phyloP scores from a whole-genome alignment of 495 filamentous ascomycete species.

The Aspergillus wentii region DNA sequence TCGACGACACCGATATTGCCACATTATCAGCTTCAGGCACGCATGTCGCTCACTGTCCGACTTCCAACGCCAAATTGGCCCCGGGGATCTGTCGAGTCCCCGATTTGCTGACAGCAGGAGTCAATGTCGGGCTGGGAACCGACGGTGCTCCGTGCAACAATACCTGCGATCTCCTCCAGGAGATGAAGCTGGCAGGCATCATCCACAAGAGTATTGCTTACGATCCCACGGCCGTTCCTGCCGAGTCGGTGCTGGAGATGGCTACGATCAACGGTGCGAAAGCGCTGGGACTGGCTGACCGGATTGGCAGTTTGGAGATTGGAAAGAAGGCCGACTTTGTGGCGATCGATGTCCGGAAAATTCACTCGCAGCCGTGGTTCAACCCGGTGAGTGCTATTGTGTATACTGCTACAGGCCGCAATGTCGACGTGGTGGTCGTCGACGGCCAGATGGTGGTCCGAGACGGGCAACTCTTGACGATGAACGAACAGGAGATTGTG shows the following conservation, averaged over 20 bases:
- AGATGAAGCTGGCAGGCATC: slow-evolving; percentile 48
- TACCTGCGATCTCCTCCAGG: slow-evolving; percentile 44
- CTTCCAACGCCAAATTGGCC: slow-evolving; percentile 46
- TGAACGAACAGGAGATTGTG: slow-evolving; percentile 30
- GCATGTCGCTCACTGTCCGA: slow-evolving; percentile 45
- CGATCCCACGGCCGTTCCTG: slow-evolving; percentile 41
- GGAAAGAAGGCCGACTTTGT: slow-evolving; percentile 55
- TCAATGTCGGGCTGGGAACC: slow-evolving; percentile 43
- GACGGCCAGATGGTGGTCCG: slow-evolving; percentile 40
- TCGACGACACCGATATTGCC: slow-evolving; percentile 40
- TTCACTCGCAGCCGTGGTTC: slow-evolving; percentile 29
- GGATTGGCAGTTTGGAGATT: slow-evolving; percentile 45
- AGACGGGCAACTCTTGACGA: slow-evolving; percentile 27
- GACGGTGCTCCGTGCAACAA: slow-evolving; percentile 51
- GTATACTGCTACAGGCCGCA: slow-evolving; percentile 41
- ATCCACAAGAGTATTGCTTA: slow-evolving; percentile 44
- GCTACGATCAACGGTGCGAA: slow-evolving; percentile 48
- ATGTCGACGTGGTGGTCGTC: slow-evolving; percentile 45
- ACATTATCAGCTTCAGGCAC: slow-evolving; percentile 33
- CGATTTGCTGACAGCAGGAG: slow-evolving; percentile 22
- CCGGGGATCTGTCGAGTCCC: slow-evolving; percentile 45
- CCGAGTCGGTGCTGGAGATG: slow-evolving; percentile 47
- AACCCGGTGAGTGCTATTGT: slow-evolving; percentile 43
- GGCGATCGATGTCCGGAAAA: slow-evolving; percentile 35
- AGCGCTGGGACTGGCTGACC: slow-evolving; percentile 41